Base-by-base conservation (phyloP, 495 filamentous ascomycete species). In the Terfezia claveryi region DNA sequence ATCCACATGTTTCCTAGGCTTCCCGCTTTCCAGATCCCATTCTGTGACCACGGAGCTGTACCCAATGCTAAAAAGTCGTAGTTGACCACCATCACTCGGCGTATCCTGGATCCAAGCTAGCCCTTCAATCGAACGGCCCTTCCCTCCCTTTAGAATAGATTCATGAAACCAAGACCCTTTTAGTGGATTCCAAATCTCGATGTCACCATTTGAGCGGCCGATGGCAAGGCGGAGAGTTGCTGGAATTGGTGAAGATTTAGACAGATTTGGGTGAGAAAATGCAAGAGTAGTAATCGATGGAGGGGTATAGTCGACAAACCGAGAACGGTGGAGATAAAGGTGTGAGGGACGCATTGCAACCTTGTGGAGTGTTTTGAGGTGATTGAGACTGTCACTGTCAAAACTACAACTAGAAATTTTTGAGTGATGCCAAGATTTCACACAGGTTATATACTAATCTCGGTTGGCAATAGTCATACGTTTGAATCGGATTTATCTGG, bases 181-280 rank as follows among this genome's bases (percentile, higher is more conserved):
- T 56, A 82, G 68, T 8, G 92, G 91, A 67, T 94, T 94, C 92
- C 92, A 99, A 57, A 99, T 87, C 69, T 96, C 91, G 61, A 99
- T 91, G 63, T 94, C 85, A 62, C 91, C 91, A 66, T 95, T 95
- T 49, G 86, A 81, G 58, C 91, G 81, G 52, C 91, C 91, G 60
- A 99, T 75, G 11, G 91, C 92, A 17, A 96, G 76, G 58, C 87
- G 78, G 50, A 82, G 72, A 58, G 74, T 81, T 36, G 70, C 66
- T 4, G 77, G 72, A 55, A 73, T 72, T 55, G 71, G 73, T 53
- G 71, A 68, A 23, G 70, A 63, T 53, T 69, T 64, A 51, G 71
- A 70, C 27, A 74, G 73, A 51, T 78, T 73, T 10, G 81, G 72
- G 62, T 94, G 86, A 0, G 92, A 93, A 68, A 99, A 96, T 55